These are phyloP conservation scores for Podosphaera xanthii DNA, from an alignment of 2,329 filamentous ascomycete species.

Conservation along the genomic window DNA sequence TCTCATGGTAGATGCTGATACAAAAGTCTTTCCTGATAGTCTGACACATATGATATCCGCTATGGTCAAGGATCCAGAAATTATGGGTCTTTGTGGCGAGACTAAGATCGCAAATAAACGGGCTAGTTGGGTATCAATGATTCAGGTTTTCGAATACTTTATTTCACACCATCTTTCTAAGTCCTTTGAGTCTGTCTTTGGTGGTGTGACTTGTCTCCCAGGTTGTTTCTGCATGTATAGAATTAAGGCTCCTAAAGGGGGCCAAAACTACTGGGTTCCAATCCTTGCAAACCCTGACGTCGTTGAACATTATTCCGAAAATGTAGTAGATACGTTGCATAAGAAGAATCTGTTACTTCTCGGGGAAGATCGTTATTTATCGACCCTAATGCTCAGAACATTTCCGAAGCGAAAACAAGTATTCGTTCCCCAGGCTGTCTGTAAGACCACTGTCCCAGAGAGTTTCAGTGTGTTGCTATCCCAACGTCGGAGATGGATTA, in stretches of 20 bases:
- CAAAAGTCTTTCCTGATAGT: constrained; percentile 95
- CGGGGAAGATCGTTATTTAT: constrained; percentile 85
- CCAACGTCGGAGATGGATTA: constrained; percentile 94
- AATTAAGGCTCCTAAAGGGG: constrained; percentile 96
- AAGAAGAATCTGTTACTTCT: constrained; percentile 87
- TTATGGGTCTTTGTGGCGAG: constrained; percentile 97
- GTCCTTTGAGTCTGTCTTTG: constrained; percentile 94
- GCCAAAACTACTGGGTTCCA: constrained; percentile 97
- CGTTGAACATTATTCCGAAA: constrained; percentile 97
- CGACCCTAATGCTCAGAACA: constrained; percentile 92
- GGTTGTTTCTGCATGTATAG: constrained; percentile 99
- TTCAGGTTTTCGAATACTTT: constrained; percentile 99
- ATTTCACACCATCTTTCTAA: constrained; percentile 95
- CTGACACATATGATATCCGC: constrained; percentile 97
- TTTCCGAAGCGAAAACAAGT: constrained; percentile 98
- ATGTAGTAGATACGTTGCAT: constrained; percentile 93
- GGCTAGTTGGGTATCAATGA: constrained; percentile 84
- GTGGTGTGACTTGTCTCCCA: constrained; percentile 93
- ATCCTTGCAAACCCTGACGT: constrained; percentile 96
- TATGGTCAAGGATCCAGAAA: constrained; percentile 97
- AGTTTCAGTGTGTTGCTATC: constrained; percentile 80
- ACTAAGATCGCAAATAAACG: constrained; percentile 99
- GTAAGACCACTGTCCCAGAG: constrained; percentile 93
- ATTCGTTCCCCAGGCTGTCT: constrained; percentile 93
- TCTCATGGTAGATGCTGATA: constrained; percentile 98